Evolutionary conservation across 2,329 filamentous ascomycete genomes (phyloP).

Genomic region (Sporothrix schenckii): DNA sequence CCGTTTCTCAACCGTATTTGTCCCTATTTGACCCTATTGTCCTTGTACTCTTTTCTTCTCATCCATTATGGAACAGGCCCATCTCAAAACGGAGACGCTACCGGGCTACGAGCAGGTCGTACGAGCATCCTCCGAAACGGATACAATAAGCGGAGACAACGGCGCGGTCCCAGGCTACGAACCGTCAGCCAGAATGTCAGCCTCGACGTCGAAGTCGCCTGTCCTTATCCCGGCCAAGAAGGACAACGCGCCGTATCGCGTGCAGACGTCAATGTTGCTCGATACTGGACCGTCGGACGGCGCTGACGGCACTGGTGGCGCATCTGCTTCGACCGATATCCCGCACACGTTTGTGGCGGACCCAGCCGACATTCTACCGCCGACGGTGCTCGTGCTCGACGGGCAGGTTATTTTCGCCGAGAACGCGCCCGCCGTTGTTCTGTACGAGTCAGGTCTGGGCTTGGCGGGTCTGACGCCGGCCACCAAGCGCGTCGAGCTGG

Average conservation of each 20-base stretch:
- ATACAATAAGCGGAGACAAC: neutral
- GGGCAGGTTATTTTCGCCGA: constrained; percentile 6
- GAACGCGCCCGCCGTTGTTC: neutral
- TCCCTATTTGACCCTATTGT: neutral
- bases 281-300: neutral
- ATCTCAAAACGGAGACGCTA: neutral
- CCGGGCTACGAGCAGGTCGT: neutral
- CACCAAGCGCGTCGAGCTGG: neutral
- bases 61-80: neutral
- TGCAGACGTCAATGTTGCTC: neutral
- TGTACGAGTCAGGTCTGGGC: constrained; percentile 16
- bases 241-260: neutral
- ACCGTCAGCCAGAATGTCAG: neutral
- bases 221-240: neutral
- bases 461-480: constrained; percentile 3
- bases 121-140: neutral
- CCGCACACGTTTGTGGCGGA: constrained; percentile 1
- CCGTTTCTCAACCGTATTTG: neutral
- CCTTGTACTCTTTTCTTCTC: neutral
- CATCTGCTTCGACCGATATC: neutral
- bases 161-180: neutral
- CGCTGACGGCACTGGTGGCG: too few relatives aligned
- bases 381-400: constrained; percentile 8
- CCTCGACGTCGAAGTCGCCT: neutral
- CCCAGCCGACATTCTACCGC: neutral